Base-by-base conservation (phyloP, 768 basidiomycete genomes). In the Trichaptum fuscoviolaceum region DNA sequence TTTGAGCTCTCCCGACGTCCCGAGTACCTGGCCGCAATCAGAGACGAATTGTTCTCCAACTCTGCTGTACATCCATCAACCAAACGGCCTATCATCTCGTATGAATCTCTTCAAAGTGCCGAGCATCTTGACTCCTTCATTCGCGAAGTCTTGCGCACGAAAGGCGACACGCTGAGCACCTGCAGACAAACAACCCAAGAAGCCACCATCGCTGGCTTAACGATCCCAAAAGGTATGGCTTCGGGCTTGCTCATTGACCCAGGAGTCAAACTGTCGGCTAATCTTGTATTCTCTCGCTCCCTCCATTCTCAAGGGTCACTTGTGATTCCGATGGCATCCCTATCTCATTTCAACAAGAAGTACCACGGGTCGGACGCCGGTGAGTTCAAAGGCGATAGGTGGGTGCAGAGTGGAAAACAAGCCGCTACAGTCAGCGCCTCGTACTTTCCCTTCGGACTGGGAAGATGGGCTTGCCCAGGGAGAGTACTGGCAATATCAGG, bases 71-170 rank as follows among this genome's bases (percentile, higher is more conserved):
- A 68, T 23, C 72, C 71, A 35, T 67, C 69, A 8, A 62, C 69
- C 35, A 75, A 74, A 17, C 35, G 64, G 18, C 57, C 70, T 18
- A 70, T 69, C 36, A 69, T 76, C 36, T 73, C 73, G 5, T 71
- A 75, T 1, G 72, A 72, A 6, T 73, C 73, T 4, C 61, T 77
- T 24, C 73, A 73, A n/a, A 73, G 73, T 17, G 73, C 74, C 0
- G 69, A 68, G 17, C 64, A 71, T 36, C 65, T 77, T 20, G 77
- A 78, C 65, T 76, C 76, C 0, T 78, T 78, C 69, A 74, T 77
- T 30, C 74, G 77, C 4, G 77, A 78, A 63, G 77, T 78, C 15
- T 71, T 78, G 74, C 75, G 76, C 18, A 74, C 75, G 15, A 78
- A 78, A 67, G 77, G 77, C 20, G 76, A 77, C 63, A 77, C 76